Evolutionary conservation across 345 rosid species (phyloP).

Genomic region (Citropsis articulata): DNA sequence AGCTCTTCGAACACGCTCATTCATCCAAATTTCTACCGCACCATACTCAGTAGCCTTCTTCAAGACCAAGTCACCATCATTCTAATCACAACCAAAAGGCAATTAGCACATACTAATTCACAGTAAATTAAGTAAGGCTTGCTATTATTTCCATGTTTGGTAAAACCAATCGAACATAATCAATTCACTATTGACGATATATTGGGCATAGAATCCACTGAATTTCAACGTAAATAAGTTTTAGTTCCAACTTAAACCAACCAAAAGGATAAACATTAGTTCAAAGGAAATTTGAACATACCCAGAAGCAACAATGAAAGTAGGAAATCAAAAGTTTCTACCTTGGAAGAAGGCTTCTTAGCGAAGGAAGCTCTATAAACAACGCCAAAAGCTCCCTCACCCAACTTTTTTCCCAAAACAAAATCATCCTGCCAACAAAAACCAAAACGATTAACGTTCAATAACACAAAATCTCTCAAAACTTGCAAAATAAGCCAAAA

Average conservation of each 20-base stretch:
- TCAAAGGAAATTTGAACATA: neutral
- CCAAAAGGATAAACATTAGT: neutral
- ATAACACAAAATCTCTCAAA: neutral
- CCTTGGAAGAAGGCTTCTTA: conserved; percentile 70
- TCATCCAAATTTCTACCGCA: conserved; percentile 99
- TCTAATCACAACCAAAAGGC: conserved; percentile 32
- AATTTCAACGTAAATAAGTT: neutral
- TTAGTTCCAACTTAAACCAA: conserved; percentile 5
- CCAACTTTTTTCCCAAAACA: conserved; percentile 91
- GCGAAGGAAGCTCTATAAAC: conserved; percentile 70
- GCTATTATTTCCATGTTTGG: neutral
- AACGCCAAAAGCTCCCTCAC: conserved; percentile 95
- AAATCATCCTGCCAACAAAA: conserved; percentile 74
- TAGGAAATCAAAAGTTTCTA: conserved; percentile 12
- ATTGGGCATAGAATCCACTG: neutral
- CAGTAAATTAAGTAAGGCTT: neutral
- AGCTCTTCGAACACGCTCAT: conserved; percentile 94
- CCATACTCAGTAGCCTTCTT: conserved; percentile 98
- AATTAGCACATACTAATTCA: neutral
- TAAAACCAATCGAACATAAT: neutral
- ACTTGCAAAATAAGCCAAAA: neutral
- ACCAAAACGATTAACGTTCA: neutral
- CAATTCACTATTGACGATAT: neutral
- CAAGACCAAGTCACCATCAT: conserved; percentile 78
- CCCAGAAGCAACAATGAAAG: neutral